A percentile compares a stretch with the other conserved stretches of the same genome.
These are phyloP conservation scores for Asterochloris erici DNA, from an alignment of 139 green algal genomes.

Conservation along the genomic window DNA sequence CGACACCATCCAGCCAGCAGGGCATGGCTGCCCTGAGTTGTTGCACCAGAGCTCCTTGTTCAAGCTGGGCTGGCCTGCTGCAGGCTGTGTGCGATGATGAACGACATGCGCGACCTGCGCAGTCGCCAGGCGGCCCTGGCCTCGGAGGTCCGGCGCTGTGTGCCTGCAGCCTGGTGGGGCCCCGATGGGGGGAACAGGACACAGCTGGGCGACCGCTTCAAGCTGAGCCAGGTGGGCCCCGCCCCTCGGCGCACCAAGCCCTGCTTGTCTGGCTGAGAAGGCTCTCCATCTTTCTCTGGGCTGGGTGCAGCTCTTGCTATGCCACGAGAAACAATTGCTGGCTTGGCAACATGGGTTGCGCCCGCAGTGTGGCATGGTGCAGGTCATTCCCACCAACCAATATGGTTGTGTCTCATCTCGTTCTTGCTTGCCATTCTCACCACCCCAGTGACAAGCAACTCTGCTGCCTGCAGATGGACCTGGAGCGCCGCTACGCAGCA, in stretches of 20 bases:
- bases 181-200: not conserved
- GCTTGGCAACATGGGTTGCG: too few relatives aligned
- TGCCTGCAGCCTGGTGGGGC: constrained; percentile 23
- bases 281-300: too few relatives aligned
- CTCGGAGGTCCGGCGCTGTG: constrained; percentile 2
- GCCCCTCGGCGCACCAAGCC: not conserved
- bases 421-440: too few relatives aligned
- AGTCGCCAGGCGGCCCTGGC: constrained; percentile 17
- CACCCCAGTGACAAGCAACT: not conserved
- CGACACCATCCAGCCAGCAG: too few relatives aligned
- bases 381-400: too few relatives aligned
- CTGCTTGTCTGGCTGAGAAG: not conserved
- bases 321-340: too few relatives aligned
- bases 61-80: not conserved
- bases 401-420: too few relatives aligned
- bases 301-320: too few relatives aligned
- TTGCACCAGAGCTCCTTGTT: too few relatives aligned
- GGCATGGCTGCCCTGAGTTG: too few relatives aligned
- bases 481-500: constrained; percentile 15
- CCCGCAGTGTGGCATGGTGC: too few relatives aligned
- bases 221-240: constrained; percentile 13
- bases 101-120: constrained; percentile 26
- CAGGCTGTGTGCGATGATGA: constrained; percentile 20
- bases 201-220: constrained; percentile 19
- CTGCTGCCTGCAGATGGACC: constrained; percentile 10